Conservation (phyloP, 2,329 filamentous ascomycete species). For the Grosmannia clavigera region DNA sequence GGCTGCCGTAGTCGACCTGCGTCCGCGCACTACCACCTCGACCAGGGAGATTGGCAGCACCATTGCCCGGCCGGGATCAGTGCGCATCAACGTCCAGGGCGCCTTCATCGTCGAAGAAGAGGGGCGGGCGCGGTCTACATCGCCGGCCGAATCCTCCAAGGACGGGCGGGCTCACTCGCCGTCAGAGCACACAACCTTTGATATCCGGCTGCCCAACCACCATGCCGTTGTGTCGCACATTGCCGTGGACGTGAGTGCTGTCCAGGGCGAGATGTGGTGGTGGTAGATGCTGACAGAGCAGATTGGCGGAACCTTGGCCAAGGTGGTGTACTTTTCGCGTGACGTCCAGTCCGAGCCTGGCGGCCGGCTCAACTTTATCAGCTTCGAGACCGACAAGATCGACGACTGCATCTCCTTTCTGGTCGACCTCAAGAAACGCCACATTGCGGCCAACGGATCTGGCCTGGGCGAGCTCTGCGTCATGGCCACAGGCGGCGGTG, state of each 20-base stretch:
- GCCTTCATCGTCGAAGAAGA: slow-evolving; percentile 92
- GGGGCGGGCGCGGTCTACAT: slow-evolving; percentile 26
- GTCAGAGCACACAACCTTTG: slow-evolving; percentile 55
- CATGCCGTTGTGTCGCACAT: slow-evolving; percentile 93
- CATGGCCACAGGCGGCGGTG: slow-evolving; percentile 91
- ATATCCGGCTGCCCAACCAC: slow-evolving; percentile 93
- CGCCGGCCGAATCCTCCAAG: slow-evolving; percentile 10
- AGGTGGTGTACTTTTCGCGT: slow-evolving; percentile 93
- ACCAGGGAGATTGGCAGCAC: slow-evolving; percentile 48
- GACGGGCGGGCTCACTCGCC: slow-evolving; percentile 14
- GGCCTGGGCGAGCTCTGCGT: slow-evolving; percentile 61
- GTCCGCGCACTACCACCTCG: slow-evolving; percentile 30
- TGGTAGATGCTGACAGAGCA: slow-evolving; percentile 22
- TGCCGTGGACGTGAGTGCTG: slow-evolving; percentile 69
- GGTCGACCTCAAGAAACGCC: slow-evolving; percentile 70
- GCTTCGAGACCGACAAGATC: slow-evolving; percentile 90
- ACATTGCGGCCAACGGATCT: slow-evolving; percentile 63
- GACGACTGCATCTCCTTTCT: slow-evolving; percentile 91
- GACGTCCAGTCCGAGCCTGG: slow-evolving; percentile 75
- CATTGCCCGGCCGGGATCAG: slow-evolving; percentile 52
- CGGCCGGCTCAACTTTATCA: slow-evolving; percentile 86
- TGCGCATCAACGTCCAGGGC: slow-evolving; percentile 92
- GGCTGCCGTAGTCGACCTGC: background rate
- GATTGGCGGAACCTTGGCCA: slow-evolving; percentile 92
- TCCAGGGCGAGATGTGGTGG: background rate